These are phyloP conservation scores for Infundibulicybe gibba DNA, from an alignment of 768 basidiomycete species.

Conservation along the genomic window DNA sequence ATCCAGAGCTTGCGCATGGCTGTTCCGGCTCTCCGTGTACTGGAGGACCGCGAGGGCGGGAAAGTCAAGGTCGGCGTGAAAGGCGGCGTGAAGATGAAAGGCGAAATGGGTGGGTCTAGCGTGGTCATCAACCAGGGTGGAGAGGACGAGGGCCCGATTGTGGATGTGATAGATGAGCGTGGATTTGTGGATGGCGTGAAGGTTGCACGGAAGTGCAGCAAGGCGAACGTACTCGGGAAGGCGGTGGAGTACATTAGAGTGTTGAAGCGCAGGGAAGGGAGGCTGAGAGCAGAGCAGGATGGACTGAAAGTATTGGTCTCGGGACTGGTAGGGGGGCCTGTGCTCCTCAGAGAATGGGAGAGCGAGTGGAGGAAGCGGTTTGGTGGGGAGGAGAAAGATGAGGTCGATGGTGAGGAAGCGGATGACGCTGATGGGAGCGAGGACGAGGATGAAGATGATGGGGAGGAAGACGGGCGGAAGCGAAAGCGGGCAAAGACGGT, in stretches of 20 bases:
- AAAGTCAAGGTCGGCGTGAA: too few relatives aligned
- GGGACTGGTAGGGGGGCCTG: constrained; percentile 73
- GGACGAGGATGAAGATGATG: constrained; percentile 49
- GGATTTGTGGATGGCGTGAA: constrained; percentile 93
- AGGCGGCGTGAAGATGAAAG: constrained; percentile 42
- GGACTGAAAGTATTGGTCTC: constrained; percentile 67
- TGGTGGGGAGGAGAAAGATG: constrained; percentile 74
- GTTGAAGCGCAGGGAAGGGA: constrained; percentile 70
- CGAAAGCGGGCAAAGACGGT: constrained; percentile 58
- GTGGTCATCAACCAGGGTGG: constrained; percentile 27
- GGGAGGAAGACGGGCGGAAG: constrained; percentile 46
- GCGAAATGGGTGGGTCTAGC: constrained; percentile 33
- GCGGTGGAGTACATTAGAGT: constrained; percentile 92
- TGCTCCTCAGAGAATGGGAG: constrained; percentile 73
- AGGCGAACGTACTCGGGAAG: constrained; percentile 87
- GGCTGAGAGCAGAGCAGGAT: constrained; percentile 71
- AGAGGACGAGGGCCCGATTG: constrained; percentile 22
- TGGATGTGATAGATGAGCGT: constrained; percentile 64
- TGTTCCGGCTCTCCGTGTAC: constrained; percentile 78
- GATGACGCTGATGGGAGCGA: constrained; percentile 60
- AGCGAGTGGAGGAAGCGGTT: constrained; percentile 67
- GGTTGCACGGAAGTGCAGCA: constrained; percentile 87
- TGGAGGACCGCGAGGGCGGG: constrained; percentile 16
- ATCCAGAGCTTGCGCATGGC: constrained; percentile 78
- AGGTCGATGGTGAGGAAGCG: constrained; percentile 52